Conservation (phyloP, 2,329 filamentous ascomycete species). For the Fragosphaeria purpurea region DNA sequence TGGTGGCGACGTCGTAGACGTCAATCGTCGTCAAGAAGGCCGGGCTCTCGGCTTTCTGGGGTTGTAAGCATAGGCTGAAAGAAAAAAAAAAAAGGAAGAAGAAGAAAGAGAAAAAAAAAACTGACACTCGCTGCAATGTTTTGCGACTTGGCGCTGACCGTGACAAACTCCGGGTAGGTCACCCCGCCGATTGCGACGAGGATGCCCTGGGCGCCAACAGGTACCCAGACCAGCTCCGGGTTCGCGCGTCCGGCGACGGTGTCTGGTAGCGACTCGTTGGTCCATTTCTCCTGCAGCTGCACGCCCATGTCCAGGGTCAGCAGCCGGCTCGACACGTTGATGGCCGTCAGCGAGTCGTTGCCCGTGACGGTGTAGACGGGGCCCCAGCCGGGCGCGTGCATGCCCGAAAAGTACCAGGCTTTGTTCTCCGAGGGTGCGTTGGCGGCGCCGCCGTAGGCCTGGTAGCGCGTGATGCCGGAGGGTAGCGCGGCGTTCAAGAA, state of each 20-base stretch:
- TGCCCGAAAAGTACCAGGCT: conserved; percentile 61
- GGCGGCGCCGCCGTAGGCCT: conserved; percentile 54
- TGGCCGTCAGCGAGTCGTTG: conserved; percentile 27
- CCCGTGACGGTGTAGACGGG: conserved; percentile 31
- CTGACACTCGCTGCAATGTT: conserved; percentile 31
- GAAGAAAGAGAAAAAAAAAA: neutral
- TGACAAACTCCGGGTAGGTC: conserved; percentile 43
- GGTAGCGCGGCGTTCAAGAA: conserved; percentile 34
- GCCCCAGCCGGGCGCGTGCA: conserved; percentile 40
- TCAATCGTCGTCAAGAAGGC: conserved; percentile 64
- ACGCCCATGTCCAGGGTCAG: conserved; percentile 50
- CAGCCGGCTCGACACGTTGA: conserved; percentile 43
- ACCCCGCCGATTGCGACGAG: conserved; percentile 71
- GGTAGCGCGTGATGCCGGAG: conserved; percentile 44
- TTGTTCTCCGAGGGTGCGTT: conserved; percentile 60
- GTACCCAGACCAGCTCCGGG: conserved; percentile 63
- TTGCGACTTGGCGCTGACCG: conserved; percentile 15
- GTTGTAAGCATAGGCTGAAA: conserved; percentile 16
- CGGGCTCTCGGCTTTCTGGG: conserved; percentile 52
- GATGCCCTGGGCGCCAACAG: conserved; percentile 65
- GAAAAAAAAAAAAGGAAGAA: neutral
- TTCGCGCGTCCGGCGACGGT: conserved; percentile 46
- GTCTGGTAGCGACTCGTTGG: conserved; percentile 42
- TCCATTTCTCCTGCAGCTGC: conserved; percentile 43
- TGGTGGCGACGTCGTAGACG: conserved; percentile 65